A percentile compares a stretch with the other conserved stretches of the same genome.
Evolutionary conservation across 2,329 filamentous ascomycete genomes (phyloP).

Genomic region (Monosporascus sp.): DNA sequence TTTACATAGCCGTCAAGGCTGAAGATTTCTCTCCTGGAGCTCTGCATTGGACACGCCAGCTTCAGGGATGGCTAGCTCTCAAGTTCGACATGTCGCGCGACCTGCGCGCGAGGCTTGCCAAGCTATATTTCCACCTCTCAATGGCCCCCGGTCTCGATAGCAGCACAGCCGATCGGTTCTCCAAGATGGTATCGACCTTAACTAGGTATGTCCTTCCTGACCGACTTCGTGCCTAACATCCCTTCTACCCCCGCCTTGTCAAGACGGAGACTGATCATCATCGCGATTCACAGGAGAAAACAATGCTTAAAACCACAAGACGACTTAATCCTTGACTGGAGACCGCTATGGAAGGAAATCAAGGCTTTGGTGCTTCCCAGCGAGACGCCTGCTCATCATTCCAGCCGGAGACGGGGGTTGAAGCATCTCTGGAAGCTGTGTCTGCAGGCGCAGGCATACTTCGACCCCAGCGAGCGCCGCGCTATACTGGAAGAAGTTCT

Average conservation of each 20-base stretch:
- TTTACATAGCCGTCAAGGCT: slow-evolving; percentile 85
- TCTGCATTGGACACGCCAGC: slow-evolving; percentile 94
- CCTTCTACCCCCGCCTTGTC: slow-evolving; percentile 1
- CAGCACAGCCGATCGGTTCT: slow-evolving; percentile 78
- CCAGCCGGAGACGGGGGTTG: slow-evolving; percentile 47
- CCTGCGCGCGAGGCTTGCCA: slow-evolving; percentile 76
- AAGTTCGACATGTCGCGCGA: slow-evolving; percentile 94
- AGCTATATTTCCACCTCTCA: slow-evolving; percentile 89
- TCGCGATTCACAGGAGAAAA: slow-evolving; percentile 60
- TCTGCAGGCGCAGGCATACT: slow-evolving; percentile 85
- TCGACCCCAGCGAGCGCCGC: slow-evolving; percentile 80
- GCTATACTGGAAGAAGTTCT: slow-evolving; percentile 76
- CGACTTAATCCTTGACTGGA: slow-evolving; percentile 90
- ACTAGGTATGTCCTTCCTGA: slow-evolving; percentile 65
- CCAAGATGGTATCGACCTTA: slow-evolving; percentile 92
- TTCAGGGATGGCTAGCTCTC: slow-evolving; percentile 88
- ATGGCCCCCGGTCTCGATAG: slow-evolving; percentile 85
- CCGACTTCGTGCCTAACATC: background rate
- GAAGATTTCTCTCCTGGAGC: slow-evolving; percentile 93
- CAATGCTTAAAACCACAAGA: slow-evolving; percentile 89
- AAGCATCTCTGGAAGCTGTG: slow-evolving; percentile 79
- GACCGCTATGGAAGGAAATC: slow-evolving; percentile 84
- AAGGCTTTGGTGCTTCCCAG: slow-evolving; percentile 84
- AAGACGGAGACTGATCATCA: slow-evolving; percentile 1
- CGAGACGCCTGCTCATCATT: slow-evolving; percentile 66